Evolutionary conservation across 2,329 filamentous ascomycete genomes (phyloP).

Genomic region (Penicillium sp.): DNA sequence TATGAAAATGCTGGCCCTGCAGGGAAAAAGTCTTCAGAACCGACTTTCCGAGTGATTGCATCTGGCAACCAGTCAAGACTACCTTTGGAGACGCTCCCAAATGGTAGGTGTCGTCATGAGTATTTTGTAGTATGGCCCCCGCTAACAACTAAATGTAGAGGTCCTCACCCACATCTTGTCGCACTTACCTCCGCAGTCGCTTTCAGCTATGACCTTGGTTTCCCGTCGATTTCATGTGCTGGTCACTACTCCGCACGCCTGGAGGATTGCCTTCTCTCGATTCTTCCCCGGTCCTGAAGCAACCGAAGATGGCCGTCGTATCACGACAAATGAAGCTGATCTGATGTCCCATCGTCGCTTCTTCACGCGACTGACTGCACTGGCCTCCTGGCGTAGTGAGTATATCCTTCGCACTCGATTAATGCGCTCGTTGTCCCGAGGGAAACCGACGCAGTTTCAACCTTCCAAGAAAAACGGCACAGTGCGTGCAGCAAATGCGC

Average conservation of each 20-base stretch:
- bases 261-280: conserved; percentile 85
- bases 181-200: conserved; percentile 77
- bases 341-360: conserved; percentile 67
- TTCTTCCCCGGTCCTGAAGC: conserved; percentile 75
- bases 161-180: conserved; percentile 87
- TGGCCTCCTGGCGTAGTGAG: conserved; percentile 94
- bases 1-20: conserved; percentile 48
- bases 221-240: conserved; percentile 80
- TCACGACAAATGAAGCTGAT: conserved; percentile 48
- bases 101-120: conserved; percentile 55
- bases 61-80: conserved; percentile 41
- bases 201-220: conserved; percentile 75
- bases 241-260: conserved; percentile 86
- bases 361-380: conserved; percentile 73
- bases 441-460: conserved; percentile 61
- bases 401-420: conserved; percentile 84
- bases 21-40: conserved; percentile 37
- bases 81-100: conserved; percentile 62
- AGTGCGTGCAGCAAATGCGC: conserved; percentile 50
- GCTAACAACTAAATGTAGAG: conserved; percentile 52
- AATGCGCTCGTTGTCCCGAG: conserved; percentile 71
- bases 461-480: conserved; percentile 49
- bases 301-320: conserved; percentile 40
- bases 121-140: neutral
- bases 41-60: conserved; percentile 49